These are phyloP conservation scores for Coprinellus aureogranulatus DNA, from an alignment of 768 basidiomycete species.

Conservation along the genomic window DNA sequence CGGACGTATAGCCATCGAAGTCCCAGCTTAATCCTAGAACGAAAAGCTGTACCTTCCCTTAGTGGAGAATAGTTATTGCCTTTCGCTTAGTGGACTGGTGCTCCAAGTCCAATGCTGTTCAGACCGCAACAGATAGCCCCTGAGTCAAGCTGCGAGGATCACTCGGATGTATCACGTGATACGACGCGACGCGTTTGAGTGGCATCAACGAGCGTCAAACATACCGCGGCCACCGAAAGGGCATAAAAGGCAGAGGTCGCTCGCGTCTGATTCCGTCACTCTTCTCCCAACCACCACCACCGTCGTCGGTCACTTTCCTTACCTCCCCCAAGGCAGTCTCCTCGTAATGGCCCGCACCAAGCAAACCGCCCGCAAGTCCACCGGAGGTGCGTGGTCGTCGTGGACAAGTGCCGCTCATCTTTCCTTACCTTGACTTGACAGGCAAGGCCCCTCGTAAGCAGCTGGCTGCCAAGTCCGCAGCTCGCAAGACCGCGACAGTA, in stretches of 20 bases:
- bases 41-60: too few species aligned
- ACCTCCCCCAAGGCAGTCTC: constrained; percentile 7
- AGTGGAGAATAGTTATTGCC: too few species aligned
- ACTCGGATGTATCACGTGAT: constrained; percentile 18
- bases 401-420: neutral
- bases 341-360: constrained; percentile 71
- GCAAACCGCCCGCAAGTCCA: constrained; percentile 76
- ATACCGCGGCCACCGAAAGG: constrained; percentile 14
- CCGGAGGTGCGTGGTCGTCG: constrained; percentile 48
- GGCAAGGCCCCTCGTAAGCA: constrained; percentile 63
- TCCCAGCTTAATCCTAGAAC: too few species aligned
- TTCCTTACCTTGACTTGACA: constrained; percentile 15
- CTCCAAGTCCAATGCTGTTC: neutral
- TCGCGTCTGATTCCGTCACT: constrained; percentile 18
- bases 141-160: neutral
- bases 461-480: constrained; percentile 58
- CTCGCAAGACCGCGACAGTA: constrained; percentile 55
- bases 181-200: too few species aligned
- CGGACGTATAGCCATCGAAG: neutral
- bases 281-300: constrained; percentile 25
- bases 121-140: neutral
- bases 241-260: constrained; percentile 23
- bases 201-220: neutral
- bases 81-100: too few species aligned
- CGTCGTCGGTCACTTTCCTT: constrained; percentile 8